phyloP scores from a whole-genome alignment of 768 basidiomycete species.

The Hygrocybe coccinea region DNA sequence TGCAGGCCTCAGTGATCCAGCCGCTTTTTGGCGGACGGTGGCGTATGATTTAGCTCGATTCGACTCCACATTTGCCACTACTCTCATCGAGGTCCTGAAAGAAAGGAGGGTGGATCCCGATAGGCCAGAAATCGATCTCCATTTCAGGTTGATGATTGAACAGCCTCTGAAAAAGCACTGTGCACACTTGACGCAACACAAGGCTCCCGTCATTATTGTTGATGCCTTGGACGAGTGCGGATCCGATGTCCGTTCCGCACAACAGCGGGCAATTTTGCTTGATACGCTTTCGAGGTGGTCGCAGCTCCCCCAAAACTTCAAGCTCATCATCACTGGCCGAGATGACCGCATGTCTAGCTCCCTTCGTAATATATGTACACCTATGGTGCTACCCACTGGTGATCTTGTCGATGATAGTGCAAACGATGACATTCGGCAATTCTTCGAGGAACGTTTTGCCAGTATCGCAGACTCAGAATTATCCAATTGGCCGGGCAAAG shows the following conservation, averaged over 20 bases:
- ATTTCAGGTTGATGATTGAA: slow-evolving; percentile 12
- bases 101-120: not conserved
- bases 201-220: slow-evolving; percentile 21
- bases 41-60: not conserved
- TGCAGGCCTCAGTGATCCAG: not conserved
- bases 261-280: slow-evolving; percentile 17
- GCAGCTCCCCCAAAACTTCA: slow-evolving; percentile 16
- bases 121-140: not conserved
- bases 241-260: not conserved
- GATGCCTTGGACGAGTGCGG: slow-evolving; percentile 32
- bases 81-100: not conserved
- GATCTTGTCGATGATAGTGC: slow-evolving; percentile 10
- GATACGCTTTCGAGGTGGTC: slow-evolving; percentile 18
- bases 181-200: slow-evolving; percentile 1
- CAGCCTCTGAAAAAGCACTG: slow-evolving; percentile 13
- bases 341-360: slow-evolving; percentile 21
- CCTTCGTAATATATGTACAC: slow-evolving; percentile 9
- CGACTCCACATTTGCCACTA: not conserved
- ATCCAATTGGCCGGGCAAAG: slow-evolving; percentile 17
- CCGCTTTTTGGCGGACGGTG: slow-evolving; percentile 4
- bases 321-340: slow-evolving; percentile 19
- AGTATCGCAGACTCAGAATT: slow-evolving; percentile 44
- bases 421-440: slow-evolving; percentile 21
- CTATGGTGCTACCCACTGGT: slow-evolving; percentile 18
- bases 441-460: slow-evolving; percentile 13